Base-by-base conservation (phyloP, 805 yeast genomes). In the Yarrowia porcina region DNA sequence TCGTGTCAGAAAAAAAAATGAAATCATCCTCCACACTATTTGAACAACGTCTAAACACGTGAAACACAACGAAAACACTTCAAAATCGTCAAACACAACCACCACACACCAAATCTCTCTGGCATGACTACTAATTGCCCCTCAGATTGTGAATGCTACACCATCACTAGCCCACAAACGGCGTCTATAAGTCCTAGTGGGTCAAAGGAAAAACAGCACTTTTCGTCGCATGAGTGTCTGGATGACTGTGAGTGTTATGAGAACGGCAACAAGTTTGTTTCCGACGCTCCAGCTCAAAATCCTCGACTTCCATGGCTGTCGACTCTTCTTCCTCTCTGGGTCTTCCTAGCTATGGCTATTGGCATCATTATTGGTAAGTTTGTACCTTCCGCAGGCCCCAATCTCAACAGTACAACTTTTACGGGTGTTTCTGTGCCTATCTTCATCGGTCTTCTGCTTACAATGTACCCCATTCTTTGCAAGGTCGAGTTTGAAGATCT, bases 391-490 rank as follows among this genome's bases (percentile, higher is more conserved):
- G 61, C 66, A 10, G 65, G 67, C 13, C 64, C 62, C 17, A 63
- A 63, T 30, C 64, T 71, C 27, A 66, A 62, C 52, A 47, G 62
- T 5, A 70, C 67, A 25, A 63, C 64, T n/a, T 67, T 69, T 25
- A 70, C 66, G 1, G 67, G 69, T 6, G 72, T 70, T 23, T 67
- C 67, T 2, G 63, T 70, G 20, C 73, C 73, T 2, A 65, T 70
- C 11, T 72, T 83, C 0, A 71, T 81, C 13, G 86, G 86, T 1
- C 69, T 83, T 64, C 74, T 83, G 10, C 75, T 80, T 18, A 83
- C 83, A 85, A 82, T 83, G 83, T 73, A 80, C 11, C 86, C 87
- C 3, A 83, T 83, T 5, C 71, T 83, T 57, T 80, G 83, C 69
- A 81, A 81, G 65, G 82, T 83, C 27, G 76, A 77, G 66, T 83